Evolutionary conservation across 495 filamentous ascomycete genomes (phyloP).

Genomic region (Aspergillus bridgeri): DNA sequence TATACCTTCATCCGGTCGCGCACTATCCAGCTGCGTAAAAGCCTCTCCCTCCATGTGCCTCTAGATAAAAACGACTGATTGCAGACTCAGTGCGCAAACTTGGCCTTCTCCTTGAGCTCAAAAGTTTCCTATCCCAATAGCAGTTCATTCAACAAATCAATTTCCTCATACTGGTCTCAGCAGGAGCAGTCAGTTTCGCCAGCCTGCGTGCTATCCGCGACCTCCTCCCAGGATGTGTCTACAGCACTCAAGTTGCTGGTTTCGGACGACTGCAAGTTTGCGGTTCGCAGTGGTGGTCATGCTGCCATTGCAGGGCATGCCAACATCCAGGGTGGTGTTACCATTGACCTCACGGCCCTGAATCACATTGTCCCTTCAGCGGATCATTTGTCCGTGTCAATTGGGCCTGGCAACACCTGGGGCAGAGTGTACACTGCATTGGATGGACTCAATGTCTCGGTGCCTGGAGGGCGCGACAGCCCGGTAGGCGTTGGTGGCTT

Average conservation of each 20-base stretch:
- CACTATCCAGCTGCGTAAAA: no score
- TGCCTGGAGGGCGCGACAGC: background rate
- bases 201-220: background rate
- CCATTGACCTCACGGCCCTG: background rate
- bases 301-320: no score
- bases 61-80: no score
- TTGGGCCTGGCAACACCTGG: background rate
- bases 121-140: background rate
- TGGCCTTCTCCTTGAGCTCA: background rate
- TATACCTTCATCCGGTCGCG: no score
- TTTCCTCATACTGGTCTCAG: background rate
- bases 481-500: background rate
- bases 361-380: background rate
- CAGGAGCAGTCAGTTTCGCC: background rate
- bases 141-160: background rate
- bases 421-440: background rate
- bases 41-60: no score
- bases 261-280: conserved; percentile 1
- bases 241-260: no score
- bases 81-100: no score
- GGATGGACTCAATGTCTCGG: background rate
- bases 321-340: conserved; percentile 1
- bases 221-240: background rate
- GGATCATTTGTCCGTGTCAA: background rate
- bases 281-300: background rate